Base-by-base conservation (phyloP, 2,329 filamentous ascomycete species). In the Elsinoe australis region DNA sequence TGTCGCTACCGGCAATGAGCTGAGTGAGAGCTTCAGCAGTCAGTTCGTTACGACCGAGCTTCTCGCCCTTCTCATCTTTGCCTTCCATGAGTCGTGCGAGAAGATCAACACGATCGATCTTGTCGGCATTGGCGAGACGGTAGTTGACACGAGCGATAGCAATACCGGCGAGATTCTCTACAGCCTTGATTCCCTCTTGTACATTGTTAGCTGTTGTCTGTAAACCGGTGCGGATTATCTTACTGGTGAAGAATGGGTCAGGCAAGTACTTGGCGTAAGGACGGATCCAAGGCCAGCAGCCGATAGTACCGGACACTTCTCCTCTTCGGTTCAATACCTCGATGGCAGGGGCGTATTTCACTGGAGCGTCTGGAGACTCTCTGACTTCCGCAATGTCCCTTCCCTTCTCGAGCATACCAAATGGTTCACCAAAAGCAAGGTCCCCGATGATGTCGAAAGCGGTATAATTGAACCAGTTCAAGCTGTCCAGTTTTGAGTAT, bases 1-100 rank as follows among this genome's bases (percentile, higher is more conserved):
- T 88, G 64, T 88, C 85, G 34, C 76, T 81, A 19, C 84, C 85
- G 1, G 85, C 84, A 56, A 88, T 94, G 33, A 95, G 76, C 64
- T 95, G 88, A 0, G 88, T 95, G 19, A 94, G 71, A 0, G 88
- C 88, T 68, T 95, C 89, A 28, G 87, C 87, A 0, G 87, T 94
- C 46, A 95, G 73, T 62, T 95, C 88, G 56, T 84, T 76, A 19
- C 85, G 76, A 3, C 85, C 82, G 0, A 95, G 75, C 8, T 79
- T 82, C 51, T 85, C 71, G 49, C 87, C 88, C 18, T 78, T 83
- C 52, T 86, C 83, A 62, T 95, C 87, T 49, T 84, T 82, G 39
- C 86, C 87, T 66, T 94, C 84, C 79, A 94, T 90, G 7, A 95
- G 71, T 1, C 86, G 77, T 1, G 85, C 81, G 3, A 95, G 80